A percentile compares a stretch with the other conserved stretches of the same genome.
Evolutionary conservation across 345 rosid species (phyloP).

Genomic region (Limnanthes douglasii): DNA sequence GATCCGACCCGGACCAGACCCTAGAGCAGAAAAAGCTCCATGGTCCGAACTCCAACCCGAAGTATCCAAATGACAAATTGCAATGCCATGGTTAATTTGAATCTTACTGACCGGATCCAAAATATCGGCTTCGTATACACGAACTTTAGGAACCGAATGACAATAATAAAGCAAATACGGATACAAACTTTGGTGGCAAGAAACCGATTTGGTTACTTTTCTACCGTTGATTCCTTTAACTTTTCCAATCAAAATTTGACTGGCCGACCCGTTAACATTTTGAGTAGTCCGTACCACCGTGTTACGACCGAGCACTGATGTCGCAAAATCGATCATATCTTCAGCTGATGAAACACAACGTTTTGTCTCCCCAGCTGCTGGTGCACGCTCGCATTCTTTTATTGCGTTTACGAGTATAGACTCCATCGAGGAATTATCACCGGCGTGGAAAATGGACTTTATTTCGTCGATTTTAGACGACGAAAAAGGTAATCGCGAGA

Average conservation of each 20-base stretch:
- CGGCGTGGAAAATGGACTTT: slow-evolving; percentile 42
- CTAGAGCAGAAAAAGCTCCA: slow-evolving; percentile 56
- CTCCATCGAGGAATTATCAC: slow-evolving; percentile 51
- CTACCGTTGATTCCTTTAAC: slow-evolving; percentile 60
- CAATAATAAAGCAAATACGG: slow-evolving; percentile 70
- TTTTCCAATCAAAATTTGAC: slow-evolving; percentile 35
- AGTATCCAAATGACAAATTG: slow-evolving; percentile 76
- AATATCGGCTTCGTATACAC: slow-evolving; percentile 59
- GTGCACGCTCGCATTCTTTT: slow-evolving; percentile 46
- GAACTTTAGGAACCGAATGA: slow-evolving; percentile 76
- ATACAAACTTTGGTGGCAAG: slow-evolving; percentile 69
- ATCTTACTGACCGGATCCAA: slow-evolving; percentile 24
- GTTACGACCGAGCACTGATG: slow-evolving; percentile 39
- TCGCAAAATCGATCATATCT: slow-evolving; percentile 73
- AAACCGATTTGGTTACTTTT: slow-evolving; percentile 43
- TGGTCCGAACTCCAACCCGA: slow-evolving; percentile 62
- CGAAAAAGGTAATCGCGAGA: slow-evolving; percentile 46
- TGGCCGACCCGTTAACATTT: slow-evolving; percentile 36
- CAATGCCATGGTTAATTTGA: slow-evolving; percentile 62
- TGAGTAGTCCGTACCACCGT: slow-evolving; percentile 40
- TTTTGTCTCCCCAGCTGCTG: slow-evolving; percentile 67
- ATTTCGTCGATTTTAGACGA: slow-evolving; percentile 22
- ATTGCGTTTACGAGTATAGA: slow-evolving; percentile 28
- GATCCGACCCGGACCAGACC: slow-evolving; percentile 53
- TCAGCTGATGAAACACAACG: slow-evolving; percentile 65